Evolutionary conservation across 495 filamentous ascomycete genomes (phyloP).

Genomic region (Apodospora peruviana): DNA sequence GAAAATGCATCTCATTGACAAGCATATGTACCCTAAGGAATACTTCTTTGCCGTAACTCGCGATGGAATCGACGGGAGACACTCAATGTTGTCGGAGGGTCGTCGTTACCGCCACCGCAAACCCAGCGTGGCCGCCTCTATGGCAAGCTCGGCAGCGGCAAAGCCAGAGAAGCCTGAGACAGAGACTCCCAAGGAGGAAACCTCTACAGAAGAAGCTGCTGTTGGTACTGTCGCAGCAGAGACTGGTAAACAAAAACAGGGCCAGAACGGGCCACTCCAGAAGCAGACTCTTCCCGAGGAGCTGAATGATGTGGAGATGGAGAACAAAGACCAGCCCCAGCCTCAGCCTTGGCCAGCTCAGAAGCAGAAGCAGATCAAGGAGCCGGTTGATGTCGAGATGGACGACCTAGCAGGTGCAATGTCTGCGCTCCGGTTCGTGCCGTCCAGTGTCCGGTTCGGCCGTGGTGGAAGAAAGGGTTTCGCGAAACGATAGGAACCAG

Average conservation of each 20-base stretch:
- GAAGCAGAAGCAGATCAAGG: slow-evolving; percentile 1
- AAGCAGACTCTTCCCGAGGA: too few relatives aligned
- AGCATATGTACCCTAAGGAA: slow-evolving; percentile 86
- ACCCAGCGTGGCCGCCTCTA: background rate
- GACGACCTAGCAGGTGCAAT: slow-evolving; percentile 71
- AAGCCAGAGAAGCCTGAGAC: background rate
- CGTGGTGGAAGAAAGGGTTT: slow-evolving; percentile 51
- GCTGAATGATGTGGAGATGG: too few relatives aligned
- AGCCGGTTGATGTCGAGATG: slow-evolving; percentile 54
- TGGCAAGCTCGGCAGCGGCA: background rate
- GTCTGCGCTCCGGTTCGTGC: slow-evolving; percentile 78
- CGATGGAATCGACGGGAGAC: slow-evolving; percentile 78
- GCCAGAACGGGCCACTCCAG: too few relatives aligned
- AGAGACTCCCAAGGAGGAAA: too few relatives aligned
- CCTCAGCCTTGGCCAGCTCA: background rate
- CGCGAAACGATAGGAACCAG: slow-evolving; percentile 24
- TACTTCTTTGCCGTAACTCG: slow-evolving; percentile 89
- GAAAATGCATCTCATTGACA: slow-evolving; percentile 82
- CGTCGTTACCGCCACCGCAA: slow-evolving; percentile 27
- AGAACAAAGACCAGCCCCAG: background rate
- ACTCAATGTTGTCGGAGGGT: slow-evolving; percentile 61
- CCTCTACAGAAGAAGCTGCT: too few relatives aligned
- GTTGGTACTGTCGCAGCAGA: too few relatives aligned
- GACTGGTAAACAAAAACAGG: too few relatives aligned
- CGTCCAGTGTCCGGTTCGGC: slow-evolving; percentile 68